Evolutionary conservation across 306 rosid species (phyloP).

Genomic region (Astragalus glycyphyllos): DNA sequence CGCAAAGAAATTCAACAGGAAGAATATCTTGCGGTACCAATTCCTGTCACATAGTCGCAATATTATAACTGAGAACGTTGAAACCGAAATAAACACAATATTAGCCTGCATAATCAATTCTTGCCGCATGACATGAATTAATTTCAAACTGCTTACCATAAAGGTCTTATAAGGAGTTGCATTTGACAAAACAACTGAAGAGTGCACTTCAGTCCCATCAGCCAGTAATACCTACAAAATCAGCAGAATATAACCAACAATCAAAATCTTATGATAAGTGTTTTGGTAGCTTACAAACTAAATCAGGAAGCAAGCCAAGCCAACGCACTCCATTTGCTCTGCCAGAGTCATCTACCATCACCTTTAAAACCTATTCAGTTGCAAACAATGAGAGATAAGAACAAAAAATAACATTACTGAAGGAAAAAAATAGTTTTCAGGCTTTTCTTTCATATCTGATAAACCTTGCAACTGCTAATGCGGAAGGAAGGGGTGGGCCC

Average conservation of each 20-base stretch:
- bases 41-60: not conserved
- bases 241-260: slow-evolving; percentile 4
- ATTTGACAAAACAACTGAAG: slow-evolving; percentile 82
- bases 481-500: not conserved
- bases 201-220: slow-evolving; percentile 76
- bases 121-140: not conserved
- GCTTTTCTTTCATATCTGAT: not conserved
- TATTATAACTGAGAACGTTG: not conserved
- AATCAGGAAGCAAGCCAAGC: slow-evolving; percentile 7
- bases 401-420: not conserved
- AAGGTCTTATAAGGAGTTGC: slow-evolving; percentile 90
- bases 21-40: slow-evolving; percentile 6
- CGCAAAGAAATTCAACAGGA: slow-evolving; percentile 13
- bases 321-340: slow-evolving; percentile 71
- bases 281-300: not conserved
- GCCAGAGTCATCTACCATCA: slow-evolving; percentile 60
- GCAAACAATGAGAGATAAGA: slow-evolving; percentile 9
- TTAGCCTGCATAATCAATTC: not conserved
- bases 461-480: not conserved
- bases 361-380: slow-evolving; percentile 57
- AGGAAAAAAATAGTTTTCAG: not conserved
- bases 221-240: slow-evolving; percentile 63
- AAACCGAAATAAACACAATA: slow-evolving; percentile 1
- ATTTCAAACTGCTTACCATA: slow-evolving; percentile 53
- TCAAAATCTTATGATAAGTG: slow-evolving; percentile 30